A percentile compares a stretch with the other conserved stretches of the same genome.
These are phyloP conservation scores for Talaromyces sp. DNA, from an alignment of 2,329 filamentous ascomycete species.

Conservation along the genomic window DNA sequence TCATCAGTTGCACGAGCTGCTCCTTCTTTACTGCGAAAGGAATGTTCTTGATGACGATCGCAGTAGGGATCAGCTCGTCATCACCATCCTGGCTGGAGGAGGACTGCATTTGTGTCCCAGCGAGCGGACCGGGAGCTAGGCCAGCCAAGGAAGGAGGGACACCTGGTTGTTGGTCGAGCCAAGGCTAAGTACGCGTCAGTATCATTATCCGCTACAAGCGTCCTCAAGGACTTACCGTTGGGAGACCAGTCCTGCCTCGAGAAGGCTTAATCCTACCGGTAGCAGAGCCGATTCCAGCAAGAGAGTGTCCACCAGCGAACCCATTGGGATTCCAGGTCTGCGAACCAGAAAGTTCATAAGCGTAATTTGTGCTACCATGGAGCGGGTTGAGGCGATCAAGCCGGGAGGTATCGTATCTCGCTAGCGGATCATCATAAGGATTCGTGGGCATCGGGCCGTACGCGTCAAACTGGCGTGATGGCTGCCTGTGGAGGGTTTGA, in stretches of 20 bases:
- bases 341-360: slow-evolving; percentile 65
- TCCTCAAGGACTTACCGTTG: slow-evolving; percentile 60
- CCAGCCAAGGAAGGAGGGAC: slow-evolving; percentile 27
- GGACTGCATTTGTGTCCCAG: slow-evolving; percentile 27
- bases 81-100: slow-evolving; percentile 41
- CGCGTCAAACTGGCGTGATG: slow-evolving; percentile 74
- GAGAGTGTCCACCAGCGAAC: slow-evolving; percentile 62
- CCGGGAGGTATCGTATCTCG: slow-evolving; percentile 54
- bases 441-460: slow-evolving; percentile 64
- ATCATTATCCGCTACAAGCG: background rate
- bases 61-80: slow-evolving; percentile 93
- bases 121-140: slow-evolving; percentile 13
- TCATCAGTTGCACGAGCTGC: slow-evolving; percentile 88
- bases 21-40: slow-evolving; percentile 98
- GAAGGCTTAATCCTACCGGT: slow-evolving; percentile 56
- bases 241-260: slow-evolving; percentile 60
- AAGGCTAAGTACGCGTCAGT: slow-evolving; percentile 47
- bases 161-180: slow-evolving; percentile 58
- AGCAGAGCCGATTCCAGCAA: slow-evolving; percentile 61
- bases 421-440: slow-evolving; percentile 68
- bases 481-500: slow-evolving; percentile 65
- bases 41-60: slow-evolving; percentile 99
- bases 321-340: slow-evolving; percentile 78
- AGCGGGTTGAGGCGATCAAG: slow-evolving; percentile 59
- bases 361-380: slow-evolving; percentile 58